Percentiles rank a stretch among this genome's conserved stretches.
phyloP scores from a whole-genome alignment of 2,329 filamentous ascomycete species.

The Rhynchosporium agropyri region DNA sequence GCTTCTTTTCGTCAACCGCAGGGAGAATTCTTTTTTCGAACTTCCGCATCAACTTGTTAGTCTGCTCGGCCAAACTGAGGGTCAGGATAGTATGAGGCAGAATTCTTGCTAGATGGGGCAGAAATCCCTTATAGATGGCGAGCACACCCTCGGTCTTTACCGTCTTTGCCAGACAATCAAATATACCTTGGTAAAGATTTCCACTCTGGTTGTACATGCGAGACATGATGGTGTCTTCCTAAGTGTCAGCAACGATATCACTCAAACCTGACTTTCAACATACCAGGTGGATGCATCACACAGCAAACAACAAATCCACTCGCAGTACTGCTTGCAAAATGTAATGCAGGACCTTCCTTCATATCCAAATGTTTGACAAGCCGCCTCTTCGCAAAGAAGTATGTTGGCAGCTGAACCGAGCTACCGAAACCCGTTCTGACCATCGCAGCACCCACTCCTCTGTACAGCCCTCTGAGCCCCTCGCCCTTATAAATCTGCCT shows the following conservation, averaged over 20 bases:
- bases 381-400: constrained; percentile 94
- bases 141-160: constrained; percentile 87
- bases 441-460: constrained; percentile 91
- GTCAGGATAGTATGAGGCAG: constrained; percentile 95
- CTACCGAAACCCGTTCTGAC: constrained; percentile 94
- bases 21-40: constrained; percentile 66
- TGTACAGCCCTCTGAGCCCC: constrained; percentile 80
- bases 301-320: constrained; percentile 97
- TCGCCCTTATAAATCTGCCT: constrained; percentile 76
- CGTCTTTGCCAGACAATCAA: constrained; percentile 91
- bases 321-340: constrained; percentile 83
- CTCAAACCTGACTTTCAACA: constrained; percentile 36
- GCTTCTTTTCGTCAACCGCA: constrained; percentile 35
- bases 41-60: constrained; percentile 85
- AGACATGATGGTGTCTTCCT: constrained; percentile 90
- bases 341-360: constrained; percentile 86
- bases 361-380: constrained; percentile 82
- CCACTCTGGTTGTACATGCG: constrained; percentile 98
- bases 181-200: constrained; percentile 90
- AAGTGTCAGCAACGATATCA: constrained; percentile 23
- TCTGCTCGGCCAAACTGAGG: constrained; percentile 92
- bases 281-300: constrained; percentile 95
- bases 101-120: constrained; percentile 91
- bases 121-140: constrained; percentile 96
- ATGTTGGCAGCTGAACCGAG: constrained; percentile 94